Conservation (phyloP, 306 rosid genomes). For the Alnus glutinosa region DNA sequence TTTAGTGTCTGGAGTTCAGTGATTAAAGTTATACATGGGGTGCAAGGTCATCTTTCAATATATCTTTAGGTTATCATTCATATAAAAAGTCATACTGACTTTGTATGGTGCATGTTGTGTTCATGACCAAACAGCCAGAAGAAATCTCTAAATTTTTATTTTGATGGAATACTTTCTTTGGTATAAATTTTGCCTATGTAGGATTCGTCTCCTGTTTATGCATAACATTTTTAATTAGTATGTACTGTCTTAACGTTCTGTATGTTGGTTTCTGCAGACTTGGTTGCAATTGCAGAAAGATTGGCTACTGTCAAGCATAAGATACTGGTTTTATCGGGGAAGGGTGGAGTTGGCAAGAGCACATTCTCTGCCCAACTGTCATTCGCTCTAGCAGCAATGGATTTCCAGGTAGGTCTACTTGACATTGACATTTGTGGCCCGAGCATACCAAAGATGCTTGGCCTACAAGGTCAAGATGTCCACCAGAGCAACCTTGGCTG, state of each 20-base stretch:
- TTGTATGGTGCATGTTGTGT: background rate
- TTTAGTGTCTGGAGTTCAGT: background rate
- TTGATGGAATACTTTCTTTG: background rate
- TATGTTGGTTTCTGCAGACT: slow-evolving; percentile 49
- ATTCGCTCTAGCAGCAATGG: slow-evolving; percentile 83
- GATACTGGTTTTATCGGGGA: slow-evolving; percentile 85
- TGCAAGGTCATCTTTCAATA: background rate
- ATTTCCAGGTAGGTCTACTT: slow-evolving; percentile 90
- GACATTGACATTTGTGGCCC: slow-evolving; percentile 98
- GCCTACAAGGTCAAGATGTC: slow-evolving; percentile 87
- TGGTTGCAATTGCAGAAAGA: slow-evolving; percentile 79
- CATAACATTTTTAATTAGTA: background rate
- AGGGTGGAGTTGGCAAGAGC: slow-evolving; percentile 98
- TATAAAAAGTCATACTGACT: background rate
- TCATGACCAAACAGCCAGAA: background rate
- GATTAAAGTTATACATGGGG: background rate
- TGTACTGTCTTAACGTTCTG: background rate
- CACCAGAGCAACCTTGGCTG: slow-evolving; percentile 97
- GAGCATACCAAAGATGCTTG: slow-evolving; percentile 95
- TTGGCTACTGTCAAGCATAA: slow-evolving; percentile 96
- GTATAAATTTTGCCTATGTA: background rate
- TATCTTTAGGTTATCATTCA: background rate
- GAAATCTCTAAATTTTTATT: background rate
- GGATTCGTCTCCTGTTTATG: background rate
- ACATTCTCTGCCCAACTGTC: slow-evolving; percentile 90